A percentile compares a stretch with the other conserved stretches of the same genome.
phyloP scores from a whole-genome alignment of 345 rosid species.

The Cardamine occulta region DNA sequence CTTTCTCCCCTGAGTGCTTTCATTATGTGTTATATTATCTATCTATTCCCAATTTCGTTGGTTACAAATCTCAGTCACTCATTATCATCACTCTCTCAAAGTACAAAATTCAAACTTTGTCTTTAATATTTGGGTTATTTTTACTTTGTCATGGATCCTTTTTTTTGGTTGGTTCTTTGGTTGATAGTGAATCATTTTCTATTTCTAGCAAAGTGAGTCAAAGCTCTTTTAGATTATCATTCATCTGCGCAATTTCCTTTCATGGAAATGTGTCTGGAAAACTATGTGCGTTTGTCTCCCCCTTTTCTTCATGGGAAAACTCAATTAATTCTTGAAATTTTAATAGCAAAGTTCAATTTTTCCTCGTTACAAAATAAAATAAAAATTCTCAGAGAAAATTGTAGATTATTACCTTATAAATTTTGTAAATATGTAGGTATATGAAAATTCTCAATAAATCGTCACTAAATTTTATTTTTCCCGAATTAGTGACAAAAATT shows the following conservation, averaged over 20 bases:
- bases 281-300: conserved; percentile 39
- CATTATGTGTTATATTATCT: conserved; percentile 41
- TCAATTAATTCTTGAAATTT: background rate
- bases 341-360: background rate
- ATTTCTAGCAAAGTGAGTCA: conserved; percentile 33
- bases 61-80: conserved; percentile 43
- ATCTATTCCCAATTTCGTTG: conserved; percentile 36
- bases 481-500: background rate
- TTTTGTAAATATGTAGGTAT: background rate
- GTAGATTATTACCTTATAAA: background rate
- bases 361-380: background rate
- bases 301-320: conserved; percentile 22
- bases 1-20: conserved; percentile 35
- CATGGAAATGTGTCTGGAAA: conserved; percentile 28
- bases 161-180: conserved; percentile 29
- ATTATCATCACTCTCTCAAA: conserved; percentile 36
- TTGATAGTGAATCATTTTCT: conserved; percentile 40
- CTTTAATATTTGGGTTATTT: background rate
- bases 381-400: background rate
- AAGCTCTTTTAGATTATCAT: conserved; percentile 35
- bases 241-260: conserved; percentile 25
- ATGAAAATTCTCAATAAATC: background rate
- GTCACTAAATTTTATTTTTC: background rate
- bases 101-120: conserved; percentile 37
- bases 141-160: conserved; percentile 21